Evolutionary conservation across 169 alveolate genomes (phyloP).

Genomic region (Amoebophrya sp.): DNA sequence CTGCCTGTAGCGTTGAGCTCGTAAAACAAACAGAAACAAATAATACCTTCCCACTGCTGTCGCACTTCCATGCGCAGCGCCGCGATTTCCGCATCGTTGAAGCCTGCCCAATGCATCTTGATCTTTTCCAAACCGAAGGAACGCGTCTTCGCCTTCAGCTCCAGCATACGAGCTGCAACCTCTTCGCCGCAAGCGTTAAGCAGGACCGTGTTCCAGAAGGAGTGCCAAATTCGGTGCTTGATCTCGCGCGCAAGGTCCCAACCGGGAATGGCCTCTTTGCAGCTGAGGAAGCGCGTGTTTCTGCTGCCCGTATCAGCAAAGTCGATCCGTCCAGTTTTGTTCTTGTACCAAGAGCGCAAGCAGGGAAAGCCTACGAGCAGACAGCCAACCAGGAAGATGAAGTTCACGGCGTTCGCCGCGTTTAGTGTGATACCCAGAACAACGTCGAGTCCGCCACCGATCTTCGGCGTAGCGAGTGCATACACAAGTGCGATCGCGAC

Average conservation of each 20-base stretch:
- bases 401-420: slow-evolving; percentile 18
- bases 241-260: slow-evolving; percentile 13
- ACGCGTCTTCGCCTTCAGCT: slow-evolving; percentile 4
- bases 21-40: no score
- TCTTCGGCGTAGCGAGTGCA: not conserved
- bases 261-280: not conserved
- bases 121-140: not conserved
- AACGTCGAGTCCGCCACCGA: not conserved
- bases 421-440: not conserved
- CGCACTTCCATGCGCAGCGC: slow-evolving; percentile 3
- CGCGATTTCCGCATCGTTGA: not conserved
- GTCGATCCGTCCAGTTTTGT: not conserved
- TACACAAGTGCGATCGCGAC: not conserved
- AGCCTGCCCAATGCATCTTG: slow-evolving; percentile 18
- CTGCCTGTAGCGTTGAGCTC: no score
- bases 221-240: slow-evolving; percentile 11
- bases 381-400: not conserved
- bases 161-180: not conserved
- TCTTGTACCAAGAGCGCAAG: not conserved
- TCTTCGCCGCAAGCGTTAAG: not conserved
- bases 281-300: not conserved
- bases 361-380: not conserved
- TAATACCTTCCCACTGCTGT: not conserved
- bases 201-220: not conserved
- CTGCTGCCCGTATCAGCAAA: not conserved